Evolutionary conservation across 2,329 filamentous ascomycete genomes (phyloP).

Genomic region (Fusarium chuoi): DNA sequence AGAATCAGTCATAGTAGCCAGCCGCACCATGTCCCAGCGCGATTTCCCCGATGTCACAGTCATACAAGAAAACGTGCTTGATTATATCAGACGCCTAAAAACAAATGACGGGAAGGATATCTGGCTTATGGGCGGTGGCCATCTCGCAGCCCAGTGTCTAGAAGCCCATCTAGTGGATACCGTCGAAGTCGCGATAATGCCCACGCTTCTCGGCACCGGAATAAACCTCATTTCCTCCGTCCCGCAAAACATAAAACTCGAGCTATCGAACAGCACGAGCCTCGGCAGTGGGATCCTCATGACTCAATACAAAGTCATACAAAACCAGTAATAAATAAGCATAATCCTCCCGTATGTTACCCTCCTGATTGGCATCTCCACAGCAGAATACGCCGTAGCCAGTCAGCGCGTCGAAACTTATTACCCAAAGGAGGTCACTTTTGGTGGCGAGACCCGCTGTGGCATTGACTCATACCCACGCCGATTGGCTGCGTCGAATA

Average conservation of each 20-base stretch:
- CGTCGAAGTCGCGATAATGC: conserved; percentile 45
- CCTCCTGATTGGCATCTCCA: neutral
- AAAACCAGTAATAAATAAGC: neutral
- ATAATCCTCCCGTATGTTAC: neutral
- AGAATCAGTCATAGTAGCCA: conserved; percentile 46
- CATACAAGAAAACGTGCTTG: conserved; percentile 29
- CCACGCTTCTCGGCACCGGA: conserved; percentile 37
- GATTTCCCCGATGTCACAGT: conserved; percentile 42
- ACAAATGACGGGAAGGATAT: conserved; percentile 40
- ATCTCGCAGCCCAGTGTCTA: conserved; percentile 44
- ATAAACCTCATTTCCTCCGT: conserved; percentile 34
- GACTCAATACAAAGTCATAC: conserved; percentile 24
- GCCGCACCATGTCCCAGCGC: conserved; percentile 26
- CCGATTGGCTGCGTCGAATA: conserved; percentile 20
- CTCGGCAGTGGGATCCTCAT: conserved; percentile 38
- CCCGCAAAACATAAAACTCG: neutral
- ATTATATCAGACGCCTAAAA: conserved; percentile 38
- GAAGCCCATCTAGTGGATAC: conserved; percentile 45
- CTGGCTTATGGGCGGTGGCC: conserved; percentile 52
- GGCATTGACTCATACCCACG: conserved; percentile 4
- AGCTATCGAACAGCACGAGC: conserved; percentile 11
- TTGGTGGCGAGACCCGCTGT: conserved; percentile 3
- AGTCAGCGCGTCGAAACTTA: neutral
- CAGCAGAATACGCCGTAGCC: neutral
- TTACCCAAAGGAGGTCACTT: neutral